phyloP scores from a whole-genome alignment of 106 monocot genomes.

The Dioscorea zingiberensis region DNA sequence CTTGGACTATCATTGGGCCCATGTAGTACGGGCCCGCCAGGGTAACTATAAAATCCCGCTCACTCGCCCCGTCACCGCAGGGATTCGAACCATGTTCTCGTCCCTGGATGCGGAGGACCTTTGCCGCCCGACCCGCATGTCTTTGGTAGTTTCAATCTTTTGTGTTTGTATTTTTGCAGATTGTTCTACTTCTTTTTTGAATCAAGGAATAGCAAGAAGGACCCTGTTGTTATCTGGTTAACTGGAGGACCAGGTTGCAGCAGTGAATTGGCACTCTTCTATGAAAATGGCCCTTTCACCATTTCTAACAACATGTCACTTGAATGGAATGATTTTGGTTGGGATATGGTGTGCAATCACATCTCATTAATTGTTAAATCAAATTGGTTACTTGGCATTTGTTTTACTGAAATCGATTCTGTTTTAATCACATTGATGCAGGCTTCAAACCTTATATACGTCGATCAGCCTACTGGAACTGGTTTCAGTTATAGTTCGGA shows the following conservation, averaged over 20 bases:
- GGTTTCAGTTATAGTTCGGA: constrained; percentile 70
- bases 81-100: no score
- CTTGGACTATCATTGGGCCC: no score
- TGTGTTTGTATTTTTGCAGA: constrained; percentile 27
- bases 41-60: no score
- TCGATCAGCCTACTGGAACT: constrained; percentile 84
- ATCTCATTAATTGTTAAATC: no score
- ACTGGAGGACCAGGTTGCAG: constrained; percentile 87
- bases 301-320: constrained; percentile 58
- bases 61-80: no score
- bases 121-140: no score
- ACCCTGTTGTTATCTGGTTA: constrained; percentile 87
- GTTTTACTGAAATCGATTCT: no score
- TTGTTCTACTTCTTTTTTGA: constrained; percentile 83
- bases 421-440: no score
- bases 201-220: constrained; percentile 55
- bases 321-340: constrained; percentile 67
- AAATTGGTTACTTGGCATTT: no score
- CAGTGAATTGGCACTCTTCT: constrained; percentile 77
- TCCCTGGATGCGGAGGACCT: no score
- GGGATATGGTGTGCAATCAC: constrained; percentile 61
- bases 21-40: no score
- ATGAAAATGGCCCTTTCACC: constrained; percentile 68
- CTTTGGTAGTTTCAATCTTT: no score
- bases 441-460: constrained; percentile 68